Conservation (phyloP, 768 basidiomycete species). For the Serendipita indica region DNA sequence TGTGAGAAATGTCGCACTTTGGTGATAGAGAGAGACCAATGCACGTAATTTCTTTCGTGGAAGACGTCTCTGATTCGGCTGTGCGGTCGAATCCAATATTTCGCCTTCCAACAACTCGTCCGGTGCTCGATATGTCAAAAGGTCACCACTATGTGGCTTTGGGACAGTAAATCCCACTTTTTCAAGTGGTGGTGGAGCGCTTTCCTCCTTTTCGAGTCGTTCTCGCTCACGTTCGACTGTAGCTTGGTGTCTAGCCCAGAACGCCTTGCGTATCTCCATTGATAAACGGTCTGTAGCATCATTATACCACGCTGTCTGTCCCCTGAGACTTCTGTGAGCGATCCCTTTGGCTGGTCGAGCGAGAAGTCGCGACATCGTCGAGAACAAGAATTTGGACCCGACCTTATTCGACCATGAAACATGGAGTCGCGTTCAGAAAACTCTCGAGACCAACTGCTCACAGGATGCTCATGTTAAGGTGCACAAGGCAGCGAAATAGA, state of each 20-base stretch:
- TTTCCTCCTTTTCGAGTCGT: not conserved
- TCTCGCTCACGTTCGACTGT: not conserved
- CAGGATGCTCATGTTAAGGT: conserved; percentile 87
- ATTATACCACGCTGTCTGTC: conserved; percentile 1
- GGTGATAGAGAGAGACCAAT: conserved; percentile 65
- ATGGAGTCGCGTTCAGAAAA: conserved; percentile 85
- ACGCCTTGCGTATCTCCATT: not conserved
- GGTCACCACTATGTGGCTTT: not conserved
- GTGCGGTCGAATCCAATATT: not conserved
- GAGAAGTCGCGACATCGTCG: conserved; percentile 10
- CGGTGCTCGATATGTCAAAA: not conserved
- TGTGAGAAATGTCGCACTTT: conserved; percentile 55
- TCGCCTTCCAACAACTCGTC: not conserved
- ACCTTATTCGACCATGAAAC: conserved; percentile 52
- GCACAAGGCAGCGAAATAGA: conserved; percentile 15
- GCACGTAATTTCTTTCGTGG: conserved; percentile 49
- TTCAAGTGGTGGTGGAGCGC: too few relatives aligned
- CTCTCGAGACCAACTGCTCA: conserved; percentile 86
- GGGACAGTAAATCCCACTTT: not conserved
- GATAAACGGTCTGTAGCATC: not conserved
- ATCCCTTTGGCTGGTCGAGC: conserved; percentile 9
- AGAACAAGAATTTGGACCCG: not conserved
- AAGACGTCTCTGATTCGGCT: conserved; percentile 18
- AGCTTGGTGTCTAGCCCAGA: not conserved
- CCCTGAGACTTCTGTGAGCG: not conserved